Evolutionary conservation across 2,329 filamentous ascomycete genomes (phyloP).

Genomic region (Fusarium marasasianum): DNA sequence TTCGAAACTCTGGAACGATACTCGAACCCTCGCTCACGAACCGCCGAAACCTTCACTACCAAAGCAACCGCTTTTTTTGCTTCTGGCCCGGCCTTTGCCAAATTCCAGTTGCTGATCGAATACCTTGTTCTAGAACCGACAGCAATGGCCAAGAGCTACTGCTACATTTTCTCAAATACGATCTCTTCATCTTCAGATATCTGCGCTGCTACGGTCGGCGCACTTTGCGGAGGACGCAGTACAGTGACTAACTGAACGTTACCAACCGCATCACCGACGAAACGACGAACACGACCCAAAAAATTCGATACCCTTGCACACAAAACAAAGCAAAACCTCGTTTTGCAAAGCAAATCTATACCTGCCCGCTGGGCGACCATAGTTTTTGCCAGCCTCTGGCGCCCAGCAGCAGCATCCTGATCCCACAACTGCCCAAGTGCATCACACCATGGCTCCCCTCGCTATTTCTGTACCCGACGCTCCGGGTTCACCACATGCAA

Average conservation of each 20-base stretch:
- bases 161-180: constrained; percentile 14
- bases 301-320: constrained; percentile 26
- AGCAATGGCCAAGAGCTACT: constrained; percentile 42
- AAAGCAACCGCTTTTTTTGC: constrained; percentile 17
- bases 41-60: constrained; percentile 3
- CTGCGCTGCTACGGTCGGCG: constrained; percentile 31
- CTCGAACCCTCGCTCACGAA: constrained; percentile 13
- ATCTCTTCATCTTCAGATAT: constrained; percentile 16
- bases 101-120: constrained; percentile 24
- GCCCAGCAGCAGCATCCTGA: constrained; percentile 36
- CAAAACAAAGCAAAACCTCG: constrained; percentile 7
- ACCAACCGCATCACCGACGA: constrained; percentile 21
- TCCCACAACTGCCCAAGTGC: constrained; percentile 11
- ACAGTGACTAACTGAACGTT: constrained; percentile 31
- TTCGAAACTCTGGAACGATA: constrained; percentile 18
- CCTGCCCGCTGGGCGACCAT: constrained; percentile 39
- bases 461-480: constrained; percentile 34
- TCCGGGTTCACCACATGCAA: constrained; percentile 33
- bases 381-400: constrained; percentile 32
- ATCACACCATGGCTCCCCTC: constrained; percentile 33
- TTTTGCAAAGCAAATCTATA: constrained; percentile 6
- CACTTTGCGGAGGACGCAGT: constrained; percentile 29
- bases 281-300: constrained; percentile 22
- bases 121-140: constrained; percentile 30
- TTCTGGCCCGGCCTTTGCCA: constrained; percentile 7